Percentiles rank a stretch among this genome's conserved stretches.
These are phyloP conservation scores for Claviceps spartinae DNA, from an alignment of 2,329 filamentous ascomycete species.

Conservation along the genomic window DNA sequence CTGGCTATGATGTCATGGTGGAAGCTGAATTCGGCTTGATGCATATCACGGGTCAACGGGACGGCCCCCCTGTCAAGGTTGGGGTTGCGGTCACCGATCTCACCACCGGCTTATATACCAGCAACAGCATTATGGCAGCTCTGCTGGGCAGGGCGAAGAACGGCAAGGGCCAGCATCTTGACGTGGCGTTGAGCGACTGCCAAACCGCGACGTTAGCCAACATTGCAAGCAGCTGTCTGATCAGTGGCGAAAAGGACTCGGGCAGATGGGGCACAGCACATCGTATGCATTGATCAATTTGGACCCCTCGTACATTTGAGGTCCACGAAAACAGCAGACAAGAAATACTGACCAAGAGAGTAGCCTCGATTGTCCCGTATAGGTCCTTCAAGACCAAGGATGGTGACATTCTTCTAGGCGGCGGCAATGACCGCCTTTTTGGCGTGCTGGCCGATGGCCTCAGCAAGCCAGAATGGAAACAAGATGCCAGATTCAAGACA, in stretches of 20 bases:
- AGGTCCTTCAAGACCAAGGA: slow-evolving; percentile 66
- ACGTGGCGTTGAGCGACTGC: slow-evolving; percentile 82
- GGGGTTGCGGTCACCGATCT: slow-evolving; percentile 94
- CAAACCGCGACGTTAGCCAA: slow-evolving; percentile 93
- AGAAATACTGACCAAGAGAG: neutral
- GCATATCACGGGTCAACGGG: slow-evolving; percentile 87
- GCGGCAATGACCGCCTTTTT: slow-evolving; percentile 60
- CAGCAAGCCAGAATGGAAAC: slow-evolving; percentile 44
- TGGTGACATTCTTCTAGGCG: slow-evolving; percentile 56
- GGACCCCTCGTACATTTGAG: too few species aligned
- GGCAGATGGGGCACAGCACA: slow-evolving; percentile 95
- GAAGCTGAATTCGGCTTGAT: slow-evolving; percentile 96
- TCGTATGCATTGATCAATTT: slow-evolving; percentile 36
- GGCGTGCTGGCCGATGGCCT: slow-evolving; percentile 49
- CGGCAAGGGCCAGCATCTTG: slow-evolving; percentile 79
- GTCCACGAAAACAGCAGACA: neutral
- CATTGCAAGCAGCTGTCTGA: slow-evolving; percentile 80
- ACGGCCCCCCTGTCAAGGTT: slow-evolving; percentile 89
- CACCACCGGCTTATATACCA: slow-evolving; percentile 88
- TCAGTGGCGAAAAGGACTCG: slow-evolving; percentile 75
- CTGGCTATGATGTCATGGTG: slow-evolving; percentile 98
- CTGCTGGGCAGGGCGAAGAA: slow-evolving; percentile 62
- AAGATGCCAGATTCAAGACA: slow-evolving; percentile 43
- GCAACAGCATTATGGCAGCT: slow-evolving; percentile 90
- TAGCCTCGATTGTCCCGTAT: slow-evolving; percentile 94